Percentiles rank a stretch among this genome's conserved stretches.
phyloP scores from a whole-genome alignment of 306 rosid species.

The Castanea mollissima region DNA sequence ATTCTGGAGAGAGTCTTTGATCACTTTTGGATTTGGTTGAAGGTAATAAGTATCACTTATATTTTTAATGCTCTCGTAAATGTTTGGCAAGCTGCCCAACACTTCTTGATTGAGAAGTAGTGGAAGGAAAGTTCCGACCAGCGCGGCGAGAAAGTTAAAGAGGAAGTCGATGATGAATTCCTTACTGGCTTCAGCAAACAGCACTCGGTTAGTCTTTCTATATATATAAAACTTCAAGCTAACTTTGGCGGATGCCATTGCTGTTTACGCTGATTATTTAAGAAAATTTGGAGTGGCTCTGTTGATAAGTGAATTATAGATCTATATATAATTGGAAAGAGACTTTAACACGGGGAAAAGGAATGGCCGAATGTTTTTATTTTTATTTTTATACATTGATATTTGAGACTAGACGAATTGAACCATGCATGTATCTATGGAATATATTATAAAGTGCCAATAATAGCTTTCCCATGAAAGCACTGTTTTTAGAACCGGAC shows the following conservation, averaged over 20 bases:
- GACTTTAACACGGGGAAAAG: too few relatives aligned
- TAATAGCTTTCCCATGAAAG: too few relatives aligned
- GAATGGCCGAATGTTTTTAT: too few relatives aligned
- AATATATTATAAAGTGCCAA: too few relatives aligned
- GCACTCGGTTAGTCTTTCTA: conserved; percentile 22
- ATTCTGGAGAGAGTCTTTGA: conserved; percentile 15
- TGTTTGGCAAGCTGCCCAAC: conserved; percentile 41
- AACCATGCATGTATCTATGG: too few relatives aligned
- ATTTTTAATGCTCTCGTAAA: conserved; percentile 39
- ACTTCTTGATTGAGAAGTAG: conserved; percentile 35
- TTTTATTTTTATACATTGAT: too few relatives aligned
- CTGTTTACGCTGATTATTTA: not conserved
- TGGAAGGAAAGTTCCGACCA: conserved; percentile 14
- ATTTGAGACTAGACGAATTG: too few relatives aligned
- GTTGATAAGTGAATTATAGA: too few relatives aligned
- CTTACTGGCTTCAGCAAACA: conserved; percentile 52
- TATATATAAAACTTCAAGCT: conserved; percentile 31
- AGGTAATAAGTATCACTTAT: conserved; percentile 32
- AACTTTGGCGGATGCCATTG: not conserved
- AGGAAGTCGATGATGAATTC: conserved; percentile 38
- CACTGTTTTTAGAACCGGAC: too few relatives aligned
- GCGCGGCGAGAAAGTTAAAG: conserved; percentile 34
- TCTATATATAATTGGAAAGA: too few relatives aligned
- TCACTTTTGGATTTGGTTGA: conserved; percentile 9
- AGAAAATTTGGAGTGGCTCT: too few relatives aligned